Percentiles rank a stretch among this genome's conserved stretches.
phyloP scores from a whole-genome alignment of 2,329 filamentous ascomycete genomes.

The Fusarium sp. region DNA sequence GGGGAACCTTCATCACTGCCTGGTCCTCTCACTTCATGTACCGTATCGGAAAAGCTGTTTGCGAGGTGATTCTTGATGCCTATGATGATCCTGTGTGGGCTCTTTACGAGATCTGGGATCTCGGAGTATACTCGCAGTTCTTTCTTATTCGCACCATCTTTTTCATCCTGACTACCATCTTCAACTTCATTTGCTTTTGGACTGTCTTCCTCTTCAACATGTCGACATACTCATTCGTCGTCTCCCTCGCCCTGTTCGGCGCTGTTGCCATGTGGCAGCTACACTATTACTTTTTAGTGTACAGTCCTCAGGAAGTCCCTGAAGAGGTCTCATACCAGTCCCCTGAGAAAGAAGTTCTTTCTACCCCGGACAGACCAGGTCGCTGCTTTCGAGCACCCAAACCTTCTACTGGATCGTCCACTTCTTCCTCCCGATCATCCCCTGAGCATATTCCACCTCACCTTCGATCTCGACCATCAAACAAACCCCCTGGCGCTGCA shows the following conservation, averaged over 20 bases:
- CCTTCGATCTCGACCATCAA: neutral
- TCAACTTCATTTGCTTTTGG: neutral
- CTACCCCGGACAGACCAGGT: neutral
- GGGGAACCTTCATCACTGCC: conserved; percentile 20
- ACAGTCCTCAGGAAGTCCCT: neutral
- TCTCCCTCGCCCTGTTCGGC: neutral
- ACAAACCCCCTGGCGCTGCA: conserved; percentile 17
- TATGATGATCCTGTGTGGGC: neutral
- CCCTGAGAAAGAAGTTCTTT: neutral
- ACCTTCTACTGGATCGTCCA: conserved; percentile 2
- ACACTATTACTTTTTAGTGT: conserved; percentile 3
- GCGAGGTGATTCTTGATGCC: neutral
- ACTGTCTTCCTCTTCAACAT: neutral
- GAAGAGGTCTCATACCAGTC: neutral
- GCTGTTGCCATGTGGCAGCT: conserved; percentile 9
- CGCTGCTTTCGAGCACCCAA: neutral
- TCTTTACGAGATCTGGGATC: neutral
- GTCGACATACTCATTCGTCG: conserved; percentile 4
- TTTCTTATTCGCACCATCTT: neutral
- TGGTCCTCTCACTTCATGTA: conserved; percentile 14
- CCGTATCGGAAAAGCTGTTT: neutral
- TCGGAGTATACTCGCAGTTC: neutral
- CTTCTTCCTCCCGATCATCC: neutral
- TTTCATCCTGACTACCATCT: neutral
- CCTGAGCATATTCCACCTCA: neutral